Evolutionary conservation across 331 rosid species (phyloP), one percentile per base, ranked within the genome.

Genomic region (Acacia concinna): DNA sequence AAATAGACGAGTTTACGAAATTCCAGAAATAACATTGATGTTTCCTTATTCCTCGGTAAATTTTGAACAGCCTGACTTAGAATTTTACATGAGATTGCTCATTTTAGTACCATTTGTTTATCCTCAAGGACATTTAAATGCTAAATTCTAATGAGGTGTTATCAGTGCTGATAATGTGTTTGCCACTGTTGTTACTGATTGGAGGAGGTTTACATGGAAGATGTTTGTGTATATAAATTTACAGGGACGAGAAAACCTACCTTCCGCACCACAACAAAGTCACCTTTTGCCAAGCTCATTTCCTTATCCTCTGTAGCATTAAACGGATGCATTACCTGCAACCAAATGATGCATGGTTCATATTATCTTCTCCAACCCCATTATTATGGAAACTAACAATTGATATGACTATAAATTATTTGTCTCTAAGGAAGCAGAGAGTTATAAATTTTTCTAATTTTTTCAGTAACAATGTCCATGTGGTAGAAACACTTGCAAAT

Each of bases 191-290:
- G 47, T 60, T n/a, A 52, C 60, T 25, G 28, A 57, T 46, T 76
- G 56, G 75, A 77, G 74, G 41, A 77, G n/a, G 38, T 41, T 52
- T 80, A 68, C 14, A 25, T n/a, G 17, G 68, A 47, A 25, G 77
- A 78, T n/a, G 23, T 23, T 1, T 8, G 9, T n/a, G 21, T 25
- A 70, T 30, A 59, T 34, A 67, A 71, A 49, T 59, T 27, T 25
- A 9, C 4, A 3, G 49, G 74, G 81, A 85, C 25, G 67, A 65
- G 69, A 76, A 44, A 79, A 81, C 76, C 34, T 44, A 93, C 97
- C 98, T 91, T 96, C 76, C 98, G 87, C 77, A 96, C 99, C n/a
- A 96, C 98, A 52, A 93, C 80, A 47, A 78, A 96, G 77, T 96
- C 97, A 71, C 99, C 99, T 76, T 88, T 92, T 31, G 97, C 85